A percentile compares a stretch with the other conserved stretches of the same genome.
Conservation (phyloP, 1,284 basidiomycete species). For the Ganoderma sinense region DNA sequence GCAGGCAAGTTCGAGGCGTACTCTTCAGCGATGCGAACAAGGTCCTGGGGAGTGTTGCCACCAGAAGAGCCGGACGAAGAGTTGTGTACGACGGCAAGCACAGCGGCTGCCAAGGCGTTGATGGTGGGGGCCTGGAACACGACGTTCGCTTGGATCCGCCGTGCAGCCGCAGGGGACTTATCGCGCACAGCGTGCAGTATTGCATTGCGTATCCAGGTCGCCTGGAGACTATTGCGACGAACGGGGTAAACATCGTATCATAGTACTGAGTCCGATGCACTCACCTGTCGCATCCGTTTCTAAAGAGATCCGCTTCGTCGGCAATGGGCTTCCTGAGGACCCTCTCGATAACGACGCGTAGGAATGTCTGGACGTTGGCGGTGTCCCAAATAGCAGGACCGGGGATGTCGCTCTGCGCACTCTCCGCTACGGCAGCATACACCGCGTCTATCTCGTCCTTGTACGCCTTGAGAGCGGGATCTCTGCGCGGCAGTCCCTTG, state of each 20-base stretch:
- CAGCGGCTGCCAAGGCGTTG: conserved; percentile 34
- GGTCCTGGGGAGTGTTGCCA: conserved; percentile 12
- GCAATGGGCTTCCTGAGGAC: conserved; percentile 31
- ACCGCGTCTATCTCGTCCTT: conserved; percentile 40
- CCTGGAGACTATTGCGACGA: conserved; percentile 37
- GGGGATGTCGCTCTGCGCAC: conserved; percentile 32
- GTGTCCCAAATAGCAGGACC: conserved; percentile 39
- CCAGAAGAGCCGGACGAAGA: conserved; percentile 23
- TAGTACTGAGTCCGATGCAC: conserved; percentile 18
- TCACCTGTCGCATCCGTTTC: conserved; percentile 50
- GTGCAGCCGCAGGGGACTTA: conserved; percentile 18
- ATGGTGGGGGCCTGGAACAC: conserved; percentile 48
- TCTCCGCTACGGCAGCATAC: conserved; percentile 40
- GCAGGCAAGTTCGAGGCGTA: conserved; percentile 14
- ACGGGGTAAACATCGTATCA: neutral
- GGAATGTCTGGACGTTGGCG: conserved; percentile 29
- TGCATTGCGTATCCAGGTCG: conserved; percentile 45
- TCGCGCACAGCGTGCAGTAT: conserved; percentile 37
- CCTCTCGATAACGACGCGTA: conserved; percentile 35
- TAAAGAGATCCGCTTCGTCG: conserved; percentile 47
- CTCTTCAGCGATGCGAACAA: conserved; percentile 14
- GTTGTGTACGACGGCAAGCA: conserved; percentile 33
- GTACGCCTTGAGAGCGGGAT: conserved; percentile 39
- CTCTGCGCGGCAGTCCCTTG: conserved; percentile 41
- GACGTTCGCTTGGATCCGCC: conserved; percentile 38